Evolutionary conservation across 148 eudicot genomes (phyloP).

Genomic region (Salicornia ramosissima): DNA sequence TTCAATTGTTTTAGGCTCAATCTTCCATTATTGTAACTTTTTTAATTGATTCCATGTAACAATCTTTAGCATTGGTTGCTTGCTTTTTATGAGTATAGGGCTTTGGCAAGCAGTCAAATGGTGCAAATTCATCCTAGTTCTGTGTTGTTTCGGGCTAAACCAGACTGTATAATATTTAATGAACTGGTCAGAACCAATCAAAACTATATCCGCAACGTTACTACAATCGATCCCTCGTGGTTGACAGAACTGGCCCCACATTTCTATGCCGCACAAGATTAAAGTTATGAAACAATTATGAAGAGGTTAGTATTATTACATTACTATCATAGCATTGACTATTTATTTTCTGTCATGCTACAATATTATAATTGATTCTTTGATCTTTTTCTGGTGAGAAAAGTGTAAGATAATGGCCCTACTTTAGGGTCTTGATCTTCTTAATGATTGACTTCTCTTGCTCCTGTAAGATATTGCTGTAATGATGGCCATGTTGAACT

Average conservation of each 20-base stretch:
- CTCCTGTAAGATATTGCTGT: no score
- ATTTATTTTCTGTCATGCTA: neutral
- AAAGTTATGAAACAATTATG: neutral
- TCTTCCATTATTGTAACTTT: neutral
- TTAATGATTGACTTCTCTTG: neutral
- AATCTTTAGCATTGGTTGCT: neutral
- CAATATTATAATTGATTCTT: neutral
- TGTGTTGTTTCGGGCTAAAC: slow-evolving; percentile 62
- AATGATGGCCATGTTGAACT: no score
- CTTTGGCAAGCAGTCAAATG: slow-evolving; percentile 55
- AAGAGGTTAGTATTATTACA: slow-evolving; percentile 16
- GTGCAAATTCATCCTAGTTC: slow-evolving; percentile 93
- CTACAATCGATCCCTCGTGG: slow-evolving; percentile 83
- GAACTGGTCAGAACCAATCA: slow-evolving; percentile 66
- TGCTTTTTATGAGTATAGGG: slow-evolving; percentile 40
- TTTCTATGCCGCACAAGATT: slow-evolving; percentile 38
- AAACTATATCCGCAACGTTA: slow-evolving; percentile 63
- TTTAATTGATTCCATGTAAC: neutral
- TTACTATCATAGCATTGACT: neutral
- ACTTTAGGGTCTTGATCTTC: neutral
- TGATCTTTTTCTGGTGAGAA: neutral
- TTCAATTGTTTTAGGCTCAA: neutral
- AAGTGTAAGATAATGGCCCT: neutral
- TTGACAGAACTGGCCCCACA: slow-evolving; percentile 85
- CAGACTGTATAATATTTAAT: slow-evolving; percentile 74